Evolutionary conservation across 2,329 filamentous ascomycete genomes (phyloP).

Genomic region (Scopulariopsis brevicaulis): DNA sequence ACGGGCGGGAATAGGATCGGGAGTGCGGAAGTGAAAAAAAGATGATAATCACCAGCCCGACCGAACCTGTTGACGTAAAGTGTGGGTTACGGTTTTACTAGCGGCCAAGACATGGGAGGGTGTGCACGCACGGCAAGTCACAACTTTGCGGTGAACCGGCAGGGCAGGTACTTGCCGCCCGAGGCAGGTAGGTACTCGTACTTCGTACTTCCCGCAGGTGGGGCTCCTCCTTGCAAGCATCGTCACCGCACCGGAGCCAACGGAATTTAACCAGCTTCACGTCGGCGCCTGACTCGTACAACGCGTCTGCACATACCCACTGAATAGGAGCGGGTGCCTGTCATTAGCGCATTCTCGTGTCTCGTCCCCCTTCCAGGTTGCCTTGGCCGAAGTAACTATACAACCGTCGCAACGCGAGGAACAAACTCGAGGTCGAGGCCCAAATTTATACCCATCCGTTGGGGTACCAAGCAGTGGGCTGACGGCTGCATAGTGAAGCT

Average conservation of each 20-base stretch:
- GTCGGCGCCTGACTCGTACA: background rate
- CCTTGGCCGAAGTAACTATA: background rate
- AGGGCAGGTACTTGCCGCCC: background rate
- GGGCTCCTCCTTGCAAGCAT: background rate
- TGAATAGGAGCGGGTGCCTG: background rate
- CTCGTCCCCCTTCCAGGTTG: background rate
- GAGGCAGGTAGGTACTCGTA: too few species aligned
- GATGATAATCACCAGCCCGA: background rate
- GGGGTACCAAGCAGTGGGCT: background rate
- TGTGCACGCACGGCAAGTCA: background rate
- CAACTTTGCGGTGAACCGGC: background rate
- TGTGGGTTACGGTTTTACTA: background rate
- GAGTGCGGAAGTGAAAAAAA: background rate
- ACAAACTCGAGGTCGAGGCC: background rate
- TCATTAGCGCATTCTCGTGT: background rate
- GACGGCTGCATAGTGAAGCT: background rate
- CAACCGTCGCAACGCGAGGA: background rate
- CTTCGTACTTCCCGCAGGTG: background rate
- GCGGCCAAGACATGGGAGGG: background rate
- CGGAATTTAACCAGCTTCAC: background rate
- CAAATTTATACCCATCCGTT: background rate
- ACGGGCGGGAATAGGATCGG: background rate
- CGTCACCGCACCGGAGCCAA: background rate
- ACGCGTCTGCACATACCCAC: background rate
- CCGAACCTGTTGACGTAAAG: background rate